Base-by-base conservation (phyloP, 2,329 filamentous ascomycete genomes). In the Colletotrichum sidae region DNA sequence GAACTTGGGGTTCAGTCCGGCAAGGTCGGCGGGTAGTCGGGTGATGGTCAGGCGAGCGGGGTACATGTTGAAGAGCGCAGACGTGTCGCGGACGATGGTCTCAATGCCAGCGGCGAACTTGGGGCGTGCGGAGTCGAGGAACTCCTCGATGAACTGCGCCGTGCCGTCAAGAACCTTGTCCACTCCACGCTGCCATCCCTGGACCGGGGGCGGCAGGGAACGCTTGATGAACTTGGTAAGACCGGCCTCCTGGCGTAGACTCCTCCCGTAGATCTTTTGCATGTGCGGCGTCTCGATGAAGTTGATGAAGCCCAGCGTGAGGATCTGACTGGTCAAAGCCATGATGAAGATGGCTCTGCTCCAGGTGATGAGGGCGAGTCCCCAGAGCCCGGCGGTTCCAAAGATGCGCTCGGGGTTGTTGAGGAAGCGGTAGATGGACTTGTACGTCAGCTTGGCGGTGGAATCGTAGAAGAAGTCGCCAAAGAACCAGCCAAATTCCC, bases 401-500 rank as follows among this genome's bases (percentile, higher is more conserved):
- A 99, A 90, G 44, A 98, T 90, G 61, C 95, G 91, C 78, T 99
- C 96, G 0, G 96, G 96, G 74, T 98, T 99, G 81, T 99, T 99
- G 70, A 99, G 84, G 80, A 97, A 99, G 52, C 96, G 93, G 78
- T 99, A 99, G 72, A 99, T 99, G 68, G 95, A 96, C 70, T 92
- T 94, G 79, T 99, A 99, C 1, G 93, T 98, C 67, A 98, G 84
- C 79, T 96, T 97, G 11, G 91, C 90, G 10, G 90, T 88, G 50
- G 93, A 91, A 67, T 97, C 93, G 75, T 96, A 97, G 84, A 99
- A 98, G 83, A 98, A 99, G 76, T 99, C 96, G 15, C 96, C 96
- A 74, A 94, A 98, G 83, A 98, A 98, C 95, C 95, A 99, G 72
- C 96, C 96, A 73, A 98, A 99, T 74, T 99, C 96, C 61, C 96